Evolutionary conservation across 108 stramenopile species (phyloP).

Genomic region (Fragilaria radians): DNA sequence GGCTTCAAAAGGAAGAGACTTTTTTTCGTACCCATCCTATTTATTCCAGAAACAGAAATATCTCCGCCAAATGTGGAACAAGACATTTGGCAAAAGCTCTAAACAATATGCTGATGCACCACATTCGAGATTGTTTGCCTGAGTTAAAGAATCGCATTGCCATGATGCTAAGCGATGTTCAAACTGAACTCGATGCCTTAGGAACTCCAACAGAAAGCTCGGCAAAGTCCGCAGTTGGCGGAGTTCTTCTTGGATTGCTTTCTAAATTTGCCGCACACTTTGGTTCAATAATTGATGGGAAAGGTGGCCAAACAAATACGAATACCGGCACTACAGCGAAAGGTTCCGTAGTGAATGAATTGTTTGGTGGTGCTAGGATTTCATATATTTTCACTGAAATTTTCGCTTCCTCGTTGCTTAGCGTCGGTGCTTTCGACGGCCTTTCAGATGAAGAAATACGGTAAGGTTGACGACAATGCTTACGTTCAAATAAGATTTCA

Average conservation of each 20-base stretch:
- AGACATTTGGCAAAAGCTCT: slow-evolving; percentile 67
- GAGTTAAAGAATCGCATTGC: slow-evolving; percentile 90
- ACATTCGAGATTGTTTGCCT: slow-evolving; percentile 95
- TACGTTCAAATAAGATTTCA: no score
- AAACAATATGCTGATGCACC: slow-evolving; percentile 93
- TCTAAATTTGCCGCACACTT: slow-evolving; percentile 91
- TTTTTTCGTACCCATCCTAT: slow-evolving; percentile 92
- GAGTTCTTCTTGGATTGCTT: slow-evolving; percentile 76
- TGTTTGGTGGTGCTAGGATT: slow-evolving; percentile 97
- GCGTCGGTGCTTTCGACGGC: slow-evolving; percentile 92
- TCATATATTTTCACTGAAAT: slow-evolving; percentile 92
- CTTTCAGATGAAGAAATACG: slow-evolving; percentile 91
- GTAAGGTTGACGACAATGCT: no score
- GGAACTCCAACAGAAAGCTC: slow-evolving; percentile 46
- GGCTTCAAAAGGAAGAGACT: slow-evolving; percentile 80
- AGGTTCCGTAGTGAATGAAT: slow-evolving; percentile 58
- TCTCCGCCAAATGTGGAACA: slow-evolving; percentile 69
- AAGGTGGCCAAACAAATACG: slow-evolving; percentile 37
- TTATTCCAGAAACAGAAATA: slow-evolving; percentile 58
- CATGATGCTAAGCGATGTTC: slow-evolving; percentile 84
- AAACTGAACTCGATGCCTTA: slow-evolving; percentile 80
- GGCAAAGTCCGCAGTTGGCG: slow-evolving; percentile 51
- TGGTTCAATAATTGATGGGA: slow-evolving; percentile 82
- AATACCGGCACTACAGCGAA: not conserved
- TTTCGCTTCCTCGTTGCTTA: slow-evolving; percentile 79